A percentile compares a stretch with the other conserved stretches of the same genome.
These are phyloP conservation scores for Stephania japonica DNA, from an alignment of 164 flowering plant species.

Conservation along the genomic window DNA sequence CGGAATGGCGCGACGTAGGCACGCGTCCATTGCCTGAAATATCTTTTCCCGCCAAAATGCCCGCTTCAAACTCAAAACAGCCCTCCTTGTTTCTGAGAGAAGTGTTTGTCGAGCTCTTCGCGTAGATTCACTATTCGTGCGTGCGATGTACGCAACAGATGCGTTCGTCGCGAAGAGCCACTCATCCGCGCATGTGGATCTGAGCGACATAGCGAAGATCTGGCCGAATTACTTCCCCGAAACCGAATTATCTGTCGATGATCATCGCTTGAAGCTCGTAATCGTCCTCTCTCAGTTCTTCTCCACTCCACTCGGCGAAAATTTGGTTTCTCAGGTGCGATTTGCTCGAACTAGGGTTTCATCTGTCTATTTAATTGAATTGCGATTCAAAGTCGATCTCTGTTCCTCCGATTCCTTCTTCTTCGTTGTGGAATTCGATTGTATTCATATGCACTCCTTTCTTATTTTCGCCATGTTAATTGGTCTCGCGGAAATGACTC, in stretches of 20 bases:
- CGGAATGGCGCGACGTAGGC: too few species aligned
- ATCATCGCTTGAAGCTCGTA: constrained; percentile 30
- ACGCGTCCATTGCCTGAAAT: too few species aligned
- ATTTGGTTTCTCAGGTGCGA: constrained; percentile 44
- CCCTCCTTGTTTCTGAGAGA: too few species aligned
- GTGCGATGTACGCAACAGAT: constrained; percentile 23
- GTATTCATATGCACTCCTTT: neutral
- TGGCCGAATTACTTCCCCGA: constrained; percentile 52
- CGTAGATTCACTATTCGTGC: neutral
- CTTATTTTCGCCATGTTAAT: neutral
- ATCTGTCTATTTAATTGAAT: neutral
- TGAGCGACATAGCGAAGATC: constrained; percentile 21
- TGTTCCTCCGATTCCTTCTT: neutral
- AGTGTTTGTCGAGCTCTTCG: too few species aligned
- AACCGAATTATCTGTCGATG: constrained; percentile 27
- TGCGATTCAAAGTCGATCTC: neutral
- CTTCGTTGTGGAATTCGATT: neutral
- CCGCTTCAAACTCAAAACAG: too few species aligned
- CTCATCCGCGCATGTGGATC: constrained; percentile 5
- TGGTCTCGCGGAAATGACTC: neutral
- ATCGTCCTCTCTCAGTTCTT: constrained; percentile 45
- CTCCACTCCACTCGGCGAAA: constrained; percentile 35
- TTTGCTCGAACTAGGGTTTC: neutral
- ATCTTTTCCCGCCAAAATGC: too few species aligned
- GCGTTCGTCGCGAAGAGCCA: constrained; percentile 4